A percentile compares a stretch with the other conserved stretches of the same genome.
These are phyloP conservation scores for Lasiosphaeria hispida DNA, from an alignment of 495 filamentous ascomycete species.

Conservation along the genomic window DNA sequence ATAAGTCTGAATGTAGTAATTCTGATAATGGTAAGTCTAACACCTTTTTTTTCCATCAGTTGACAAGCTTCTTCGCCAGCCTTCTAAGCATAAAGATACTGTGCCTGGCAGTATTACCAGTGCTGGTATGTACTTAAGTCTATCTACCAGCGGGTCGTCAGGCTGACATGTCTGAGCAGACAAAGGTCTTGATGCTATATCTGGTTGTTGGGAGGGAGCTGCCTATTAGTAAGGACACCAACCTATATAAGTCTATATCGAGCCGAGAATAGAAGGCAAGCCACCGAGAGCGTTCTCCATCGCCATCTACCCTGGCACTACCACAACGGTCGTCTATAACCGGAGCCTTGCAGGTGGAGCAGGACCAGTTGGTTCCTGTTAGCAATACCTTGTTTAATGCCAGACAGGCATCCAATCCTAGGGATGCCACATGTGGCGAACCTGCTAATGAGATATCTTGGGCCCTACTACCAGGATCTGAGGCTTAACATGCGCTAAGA, in stretches of 20 bases:
- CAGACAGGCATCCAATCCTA: constrained; percentile 4
- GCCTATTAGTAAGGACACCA: background rate
- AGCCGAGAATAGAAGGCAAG: constrained; percentile 4
- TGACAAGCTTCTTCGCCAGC: too few relatives aligned
- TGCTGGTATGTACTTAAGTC: constrained; percentile 2
- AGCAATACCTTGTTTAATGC: background rate
- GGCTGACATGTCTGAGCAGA: constrained; percentile 6
- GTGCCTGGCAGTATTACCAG: background rate
- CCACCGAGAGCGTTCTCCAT: constrained; percentile 1
- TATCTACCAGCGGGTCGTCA: constrained; percentile 4
- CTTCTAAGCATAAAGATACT: background rate
- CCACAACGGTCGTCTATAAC: background rate
- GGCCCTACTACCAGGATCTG: too few relatives aligned
- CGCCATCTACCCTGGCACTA: constrained; percentile 5
- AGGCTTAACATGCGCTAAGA: too few relatives aligned
- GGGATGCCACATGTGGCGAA: too few relatives aligned
- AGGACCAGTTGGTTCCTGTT: constrained; percentile 1
- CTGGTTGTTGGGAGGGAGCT: constrained; percentile 10
- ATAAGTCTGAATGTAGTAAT: too few relatives aligned
- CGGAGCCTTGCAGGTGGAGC: constrained; percentile 6
- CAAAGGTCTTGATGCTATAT: constrained; percentile 8
- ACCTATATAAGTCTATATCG: constrained; percentile 1
- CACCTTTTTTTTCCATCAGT: too few relatives aligned
- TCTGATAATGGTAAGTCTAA: too few relatives aligned
- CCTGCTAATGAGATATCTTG: too few relatives aligned